Evolutionary conservation across 192 early-diverging fungal species (phyloP), one percentile per base, ranked within the genome.

Genomic region (Coemansia umbellata): DNA sequence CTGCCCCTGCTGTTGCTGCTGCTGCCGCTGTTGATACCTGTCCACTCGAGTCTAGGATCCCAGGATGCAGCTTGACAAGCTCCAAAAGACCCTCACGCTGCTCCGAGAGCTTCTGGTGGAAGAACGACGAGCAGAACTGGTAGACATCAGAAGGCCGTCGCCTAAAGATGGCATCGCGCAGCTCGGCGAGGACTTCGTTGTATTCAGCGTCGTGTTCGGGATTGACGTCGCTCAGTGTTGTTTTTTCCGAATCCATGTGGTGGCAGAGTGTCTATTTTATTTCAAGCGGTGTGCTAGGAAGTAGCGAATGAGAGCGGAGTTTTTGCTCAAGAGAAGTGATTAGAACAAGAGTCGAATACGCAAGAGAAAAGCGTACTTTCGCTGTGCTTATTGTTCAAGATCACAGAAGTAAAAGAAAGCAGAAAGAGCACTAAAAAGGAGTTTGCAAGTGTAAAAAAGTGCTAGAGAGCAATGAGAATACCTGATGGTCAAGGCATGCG

Each of bases 71-170:
- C 35, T 81, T 63, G 27, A 62, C 64, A 19, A 78, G 53, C 54
- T 55, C 62, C 47, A 74, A 31, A 23, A 74, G 73, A 9, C 71
- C 71, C 19, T 69, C 61, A 35, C 85, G 82, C 69, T 92, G 89
- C 60, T 94, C 90, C 1, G 81, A 81, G 31, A 97, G 73, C 73
- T 94, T 94, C 28, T 81, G 67, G 66, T 90, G 81, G 67, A 97
- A 97, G 64, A 88, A 92, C 50, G 87, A 81, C 19, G 93, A 88
- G 70, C 93, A 95, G 71, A 93, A 97, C 78, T 92, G 89, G 65
- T 89, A 83, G 42, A 94, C 85, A 75, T 97, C 94, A 32, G 84
- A 63, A 5, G 94, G 94, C 50, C 91, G 87, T 26, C 71, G 69
- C 53, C 83, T 72, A 42, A 85, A 81, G 23, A 97, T 80, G 37